A percentile compares a stretch with the other conserved stretches of the same genome.
Evolutionary conservation across 768 basidiomycete species (phyloP).

Genomic region (Tulasnella sp.): DNA sequence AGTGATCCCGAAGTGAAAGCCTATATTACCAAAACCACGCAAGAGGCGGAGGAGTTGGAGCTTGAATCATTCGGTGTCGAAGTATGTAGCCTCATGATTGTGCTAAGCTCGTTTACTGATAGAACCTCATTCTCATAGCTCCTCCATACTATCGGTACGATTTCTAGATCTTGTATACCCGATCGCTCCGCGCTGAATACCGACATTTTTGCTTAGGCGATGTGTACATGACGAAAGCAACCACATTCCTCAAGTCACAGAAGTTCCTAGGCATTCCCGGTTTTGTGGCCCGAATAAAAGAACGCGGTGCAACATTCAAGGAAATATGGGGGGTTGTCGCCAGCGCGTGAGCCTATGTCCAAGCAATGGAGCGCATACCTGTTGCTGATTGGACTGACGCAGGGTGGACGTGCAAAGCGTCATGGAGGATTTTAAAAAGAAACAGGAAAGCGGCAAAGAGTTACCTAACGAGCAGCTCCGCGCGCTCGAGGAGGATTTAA

Average conservation of each 20-base stretch:
- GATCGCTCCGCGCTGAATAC: background rate
- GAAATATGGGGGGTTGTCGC: constrained; percentile 97
- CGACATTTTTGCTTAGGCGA: constrained; percentile 46
- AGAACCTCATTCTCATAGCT: constrained; percentile 51
- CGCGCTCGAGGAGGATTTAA: constrained; percentile 89
- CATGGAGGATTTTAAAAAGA: constrained; percentile 90
- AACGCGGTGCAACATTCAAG: constrained; percentile 90
- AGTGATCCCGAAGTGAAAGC: constrained; percentile 80
- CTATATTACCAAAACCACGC: constrained; percentile 74
- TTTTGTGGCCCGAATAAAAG: constrained; percentile 92
- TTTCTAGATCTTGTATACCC: no score
- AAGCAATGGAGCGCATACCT: background rate
- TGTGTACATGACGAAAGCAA: constrained; percentile 92
- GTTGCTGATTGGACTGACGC: background rate
- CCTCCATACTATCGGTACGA: constrained; percentile 75
- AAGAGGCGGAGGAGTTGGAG: constrained; percentile 93
- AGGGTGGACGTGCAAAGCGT: constrained; percentile 75
- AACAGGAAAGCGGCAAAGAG: constrained; percentile 82
- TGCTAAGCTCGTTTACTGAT: constrained; percentile 3
- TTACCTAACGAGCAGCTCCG: constrained; percentile 81
- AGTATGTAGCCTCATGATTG: constrained; percentile 50
- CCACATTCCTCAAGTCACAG: constrained; percentile 86
- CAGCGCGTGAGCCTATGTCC: constrained; percentile 72
- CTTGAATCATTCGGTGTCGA: constrained; percentile 97
- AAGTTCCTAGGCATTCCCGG: constrained; percentile 91